phyloP scores from a whole-genome alignment of 2,329 filamentous ascomycete genomes.

The Didymella pinodella region DNA sequence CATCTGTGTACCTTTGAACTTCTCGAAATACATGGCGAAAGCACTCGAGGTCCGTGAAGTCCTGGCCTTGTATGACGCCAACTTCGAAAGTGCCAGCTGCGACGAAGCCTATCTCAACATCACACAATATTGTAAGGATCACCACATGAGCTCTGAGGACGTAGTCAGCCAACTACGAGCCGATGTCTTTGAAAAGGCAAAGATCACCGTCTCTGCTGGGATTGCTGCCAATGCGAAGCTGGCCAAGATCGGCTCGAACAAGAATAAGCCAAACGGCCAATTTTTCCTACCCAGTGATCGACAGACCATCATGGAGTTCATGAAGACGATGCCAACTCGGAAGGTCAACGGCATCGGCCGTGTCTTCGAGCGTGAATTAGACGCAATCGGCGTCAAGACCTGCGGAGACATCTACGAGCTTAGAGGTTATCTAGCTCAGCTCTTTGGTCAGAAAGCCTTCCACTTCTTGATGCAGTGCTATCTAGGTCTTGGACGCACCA shows the following conservation, averaged over 20 bases:
- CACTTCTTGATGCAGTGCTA: slow-evolving; percentile 85
- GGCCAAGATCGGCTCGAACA: slow-evolving; percentile 94
- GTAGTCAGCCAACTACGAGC: slow-evolving; percentile 79
- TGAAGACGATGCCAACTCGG: slow-evolving; percentile 80
- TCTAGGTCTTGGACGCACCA: slow-evolving; percentile 84
- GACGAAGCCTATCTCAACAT: slow-evolving; percentile 98
- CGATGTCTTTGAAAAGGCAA: slow-evolving; percentile 77
- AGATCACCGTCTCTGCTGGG: slow-evolving; percentile 90
- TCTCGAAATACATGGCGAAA: slow-evolving; percentile 89
- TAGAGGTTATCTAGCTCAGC: slow-evolving; percentile 73
- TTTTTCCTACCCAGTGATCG: slow-evolving; percentile 78
- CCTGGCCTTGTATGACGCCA: slow-evolving; percentile 83
- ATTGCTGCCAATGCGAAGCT: slow-evolving; percentile 93
- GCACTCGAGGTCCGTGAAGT: slow-evolving; percentile 86
- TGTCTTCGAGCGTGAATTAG: slow-evolving; percentile 89
- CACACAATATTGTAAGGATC: slow-evolving; percentile 78
- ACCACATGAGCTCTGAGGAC: slow-evolving; percentile 73
- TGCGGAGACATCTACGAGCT: slow-evolving; percentile 87
- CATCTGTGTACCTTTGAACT: slow-evolving; percentile 82
- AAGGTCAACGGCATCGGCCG: slow-evolving; percentile 96
- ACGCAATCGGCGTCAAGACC: slow-evolving; percentile 84
- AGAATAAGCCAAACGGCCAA: slow-evolving; percentile 96
- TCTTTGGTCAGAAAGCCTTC: slow-evolving; percentile 93
- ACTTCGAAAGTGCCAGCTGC: slow-evolving; percentile 92
- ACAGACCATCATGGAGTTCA: slow-evolving; percentile 80